Evolutionary conservation across 495 filamentous ascomycete genomes (phyloP).

Genomic region (Aspergillus coremiiformis): DNA sequence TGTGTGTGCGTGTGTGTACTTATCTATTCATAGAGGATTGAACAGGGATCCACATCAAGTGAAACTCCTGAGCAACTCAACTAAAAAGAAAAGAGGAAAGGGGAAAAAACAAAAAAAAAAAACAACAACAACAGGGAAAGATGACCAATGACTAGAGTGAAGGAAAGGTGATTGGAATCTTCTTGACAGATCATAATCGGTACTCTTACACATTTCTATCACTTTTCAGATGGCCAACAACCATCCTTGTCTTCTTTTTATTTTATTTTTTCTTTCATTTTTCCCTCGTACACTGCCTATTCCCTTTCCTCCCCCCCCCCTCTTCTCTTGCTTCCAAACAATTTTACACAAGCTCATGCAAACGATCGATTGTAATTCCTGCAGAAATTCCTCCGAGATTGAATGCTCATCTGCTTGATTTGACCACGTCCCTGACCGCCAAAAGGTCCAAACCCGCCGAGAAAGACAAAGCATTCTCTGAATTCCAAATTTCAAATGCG

Average conservation of each 20-base stretch:
- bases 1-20: too few species aligned
- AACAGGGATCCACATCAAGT: background rate
- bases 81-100: background rate
- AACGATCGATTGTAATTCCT: background rate
- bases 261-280: background rate
- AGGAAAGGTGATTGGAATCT: background rate
- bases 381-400: background rate
- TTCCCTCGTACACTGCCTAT: background rate
- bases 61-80: background rate
- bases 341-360: too few species aligned
- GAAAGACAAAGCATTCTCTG: background rate
- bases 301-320: too few species aligned
- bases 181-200: slow-evolving; percentile 1
- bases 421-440: background rate
- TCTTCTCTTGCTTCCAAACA: too few species aligned
- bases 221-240: background rate
- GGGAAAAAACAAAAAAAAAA: background rate
- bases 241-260: background rate
- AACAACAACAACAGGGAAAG: too few species aligned
- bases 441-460: background rate
- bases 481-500: background rate
- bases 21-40: background rate
- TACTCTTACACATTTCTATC: background rate
- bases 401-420: background rate
- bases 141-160: background rate